Percentiles rank a stretch among this genome's conserved stretches.
Evolutionary conservation across 192 early-diverging fungal species (phyloP).

Genomic region (Backusella tarrabulga): DNA sequence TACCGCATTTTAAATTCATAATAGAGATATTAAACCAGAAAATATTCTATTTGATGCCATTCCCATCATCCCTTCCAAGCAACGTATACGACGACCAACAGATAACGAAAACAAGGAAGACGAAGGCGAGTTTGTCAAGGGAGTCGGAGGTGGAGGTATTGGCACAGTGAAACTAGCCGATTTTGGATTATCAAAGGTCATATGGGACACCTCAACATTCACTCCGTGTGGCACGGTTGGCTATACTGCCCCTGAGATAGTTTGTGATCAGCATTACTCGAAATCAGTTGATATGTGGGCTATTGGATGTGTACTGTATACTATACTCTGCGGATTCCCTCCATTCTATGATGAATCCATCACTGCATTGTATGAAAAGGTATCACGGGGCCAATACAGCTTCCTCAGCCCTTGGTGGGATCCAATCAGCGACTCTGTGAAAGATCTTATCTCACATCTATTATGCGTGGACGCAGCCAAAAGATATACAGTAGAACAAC

Average conservation of each 20-base stretch:
- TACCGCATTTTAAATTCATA: background rate
- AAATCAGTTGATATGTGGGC: conserved; percentile 89
- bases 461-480: conserved; percentile 67
- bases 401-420: conserved; percentile 94
- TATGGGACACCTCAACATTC: conserved; percentile 78
- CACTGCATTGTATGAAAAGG: conserved; percentile 76
- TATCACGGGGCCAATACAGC: conserved; percentile 78
- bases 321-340: conserved; percentile 77
- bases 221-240: conserved; percentile 93
- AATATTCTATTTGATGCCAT: conserved; percentile 81
- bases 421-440: conserved; percentile 70
- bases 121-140: conserved; percentile 70
- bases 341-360: conserved; percentile 85
- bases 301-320: conserved; percentile 83
- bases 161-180: conserved; percentile 85
- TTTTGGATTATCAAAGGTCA: conserved; percentile 87
- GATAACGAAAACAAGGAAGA: conserved; percentile 69
- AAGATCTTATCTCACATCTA: conserved; percentile 69
- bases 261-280: conserved; percentile 76
- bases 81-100: background rate
- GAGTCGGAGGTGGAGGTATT: conserved; percentile 80
- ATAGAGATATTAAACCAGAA: conserved; percentile 90
- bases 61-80: conserved; percentile 56
- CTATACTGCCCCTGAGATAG: conserved; percentile 92
- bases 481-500: conserved; percentile 77